Percentiles rank a stretch among this genome's conserved stretches.
Evolutionary conservation across 73 alveolate species (phyloP).

Genomic region (Tetrahymena thermophila): DNA sequence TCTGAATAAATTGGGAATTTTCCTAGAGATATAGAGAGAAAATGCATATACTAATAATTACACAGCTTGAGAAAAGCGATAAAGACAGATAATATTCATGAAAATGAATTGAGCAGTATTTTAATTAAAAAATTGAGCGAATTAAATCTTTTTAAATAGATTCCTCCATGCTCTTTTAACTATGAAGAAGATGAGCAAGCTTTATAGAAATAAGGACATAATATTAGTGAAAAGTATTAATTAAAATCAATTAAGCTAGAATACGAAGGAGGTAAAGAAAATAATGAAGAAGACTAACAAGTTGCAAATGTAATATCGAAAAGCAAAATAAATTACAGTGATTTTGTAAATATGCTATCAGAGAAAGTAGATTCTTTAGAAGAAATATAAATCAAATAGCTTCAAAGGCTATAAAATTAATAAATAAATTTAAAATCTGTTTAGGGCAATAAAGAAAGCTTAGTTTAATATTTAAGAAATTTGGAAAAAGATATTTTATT

Average conservation of each 20-base stretch:
- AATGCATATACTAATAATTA: not conserved
- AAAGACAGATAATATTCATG: not conserved
- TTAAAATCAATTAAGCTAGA: not conserved
- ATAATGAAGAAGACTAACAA: not conserved
- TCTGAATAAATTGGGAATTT: not conserved
- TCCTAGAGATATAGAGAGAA: not conserved
- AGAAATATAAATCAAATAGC: not conserved
- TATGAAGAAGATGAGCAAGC: not conserved
- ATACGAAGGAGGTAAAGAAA: not conserved
- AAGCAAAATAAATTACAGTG: not conserved
- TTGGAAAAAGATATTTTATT: not conserved
- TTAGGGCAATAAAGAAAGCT: not conserved
- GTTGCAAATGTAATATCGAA: not conserved
- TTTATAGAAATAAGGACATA: not conserved
- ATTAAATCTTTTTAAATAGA: too few relatives aligned
- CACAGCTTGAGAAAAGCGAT: not conserved
- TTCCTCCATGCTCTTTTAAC: not conserved
- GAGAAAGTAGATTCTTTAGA: not conserved
- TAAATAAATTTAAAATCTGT: not conserved
- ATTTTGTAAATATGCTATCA: not conserved
- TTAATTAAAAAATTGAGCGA: too few relatives aligned
- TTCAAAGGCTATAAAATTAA: not conserved
- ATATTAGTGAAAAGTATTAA: not conserved
- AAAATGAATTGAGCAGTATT: not conserved
- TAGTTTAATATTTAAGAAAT: too few relatives aligned